phyloP scores from a whole-genome alignment of 768 basidiomycete genomes.

The Mycena vitilis region DNA sequence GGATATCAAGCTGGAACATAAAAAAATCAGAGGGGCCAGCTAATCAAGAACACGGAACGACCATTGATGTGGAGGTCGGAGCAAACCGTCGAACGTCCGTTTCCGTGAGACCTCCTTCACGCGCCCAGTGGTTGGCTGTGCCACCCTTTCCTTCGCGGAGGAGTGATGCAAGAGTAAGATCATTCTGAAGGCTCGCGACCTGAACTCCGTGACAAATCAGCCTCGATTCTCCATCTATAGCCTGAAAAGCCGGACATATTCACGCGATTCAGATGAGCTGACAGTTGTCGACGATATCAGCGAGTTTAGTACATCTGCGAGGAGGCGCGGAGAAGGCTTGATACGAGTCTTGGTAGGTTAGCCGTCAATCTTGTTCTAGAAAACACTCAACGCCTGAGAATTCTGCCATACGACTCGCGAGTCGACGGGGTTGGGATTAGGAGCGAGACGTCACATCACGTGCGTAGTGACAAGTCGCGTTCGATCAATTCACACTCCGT shows the following conservation, averaged over 20 bases:
- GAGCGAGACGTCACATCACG: slow-evolving; percentile 1
- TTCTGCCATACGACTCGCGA: not conserved
- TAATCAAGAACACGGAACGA: not conserved
- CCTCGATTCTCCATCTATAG: not conserved
- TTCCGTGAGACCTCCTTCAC: slow-evolving; percentile 13
- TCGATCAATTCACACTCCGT: not conserved
- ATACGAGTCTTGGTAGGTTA: not conserved
- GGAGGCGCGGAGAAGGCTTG: not conserved
- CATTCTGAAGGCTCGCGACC: not conserved
- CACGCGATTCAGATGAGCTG: slow-evolving; percentile 9
- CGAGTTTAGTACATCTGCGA: slow-evolving; percentile 17
- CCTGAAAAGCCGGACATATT: slow-evolving; percentile 10
- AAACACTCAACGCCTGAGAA: not conserved
- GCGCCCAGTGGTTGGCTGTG: not conserved
- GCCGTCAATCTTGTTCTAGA: too few relatives aligned
- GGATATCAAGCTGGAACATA: not conserved
- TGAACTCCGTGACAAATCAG: not conserved
- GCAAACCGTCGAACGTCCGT: slow-evolving; percentile 21
- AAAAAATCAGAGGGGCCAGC: not conserved
- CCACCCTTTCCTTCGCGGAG: not conserved
- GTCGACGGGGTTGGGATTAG: not conserved
- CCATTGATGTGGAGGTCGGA: slow-evolving; percentile 2
- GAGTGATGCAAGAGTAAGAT: slow-evolving; percentile 3
- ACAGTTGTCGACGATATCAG: not conserved
- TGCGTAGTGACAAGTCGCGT: slow-evolving; percentile 2